These are phyloP conservation scores for Escallonia rubra DNA, from an alignment of 129 eudicot genomes.

Conservation along the genomic window DNA sequence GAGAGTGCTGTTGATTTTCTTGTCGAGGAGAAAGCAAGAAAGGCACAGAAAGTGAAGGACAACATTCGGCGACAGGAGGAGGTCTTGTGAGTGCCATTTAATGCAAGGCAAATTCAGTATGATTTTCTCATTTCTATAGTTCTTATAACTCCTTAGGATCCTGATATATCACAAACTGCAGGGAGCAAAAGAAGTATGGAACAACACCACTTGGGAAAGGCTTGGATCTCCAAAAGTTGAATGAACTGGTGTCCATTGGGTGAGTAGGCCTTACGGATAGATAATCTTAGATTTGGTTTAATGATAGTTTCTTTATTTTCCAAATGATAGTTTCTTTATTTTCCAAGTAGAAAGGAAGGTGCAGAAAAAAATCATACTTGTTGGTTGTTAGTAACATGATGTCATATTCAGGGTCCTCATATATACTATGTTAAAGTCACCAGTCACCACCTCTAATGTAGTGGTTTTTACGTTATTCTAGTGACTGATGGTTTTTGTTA, in stretches of 20 bases:
- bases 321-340: not conserved
- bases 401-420: not conserved
- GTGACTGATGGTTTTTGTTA: too few relatives aligned
- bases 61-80: constrained; percentile 44
- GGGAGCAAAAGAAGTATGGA: constrained; percentile 85
- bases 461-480: too few relatives aligned
- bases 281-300: not conserved
- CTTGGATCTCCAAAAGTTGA: constrained; percentile 56
- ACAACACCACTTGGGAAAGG: constrained; percentile 60
- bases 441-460: not conserved
- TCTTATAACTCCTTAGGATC: not conserved
- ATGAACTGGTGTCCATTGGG: constrained; percentile 61
- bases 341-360: not conserved
- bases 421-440: not conserved
- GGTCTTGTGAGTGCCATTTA: constrained; percentile 39
- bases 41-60: constrained; percentile 44
- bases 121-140: not conserved
- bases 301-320: not conserved
- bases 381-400: not conserved
- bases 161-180: constrained; percentile 18
- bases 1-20: constrained; percentile 67
- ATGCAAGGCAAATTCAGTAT: constrained; percentile 1
- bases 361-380: not conserved
- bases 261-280: constrained; percentile 16
- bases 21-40: constrained; percentile 51